phyloP scores from a whole-genome alignment of 805 yeast species.

The Ogataea populi-albae region DNA sequence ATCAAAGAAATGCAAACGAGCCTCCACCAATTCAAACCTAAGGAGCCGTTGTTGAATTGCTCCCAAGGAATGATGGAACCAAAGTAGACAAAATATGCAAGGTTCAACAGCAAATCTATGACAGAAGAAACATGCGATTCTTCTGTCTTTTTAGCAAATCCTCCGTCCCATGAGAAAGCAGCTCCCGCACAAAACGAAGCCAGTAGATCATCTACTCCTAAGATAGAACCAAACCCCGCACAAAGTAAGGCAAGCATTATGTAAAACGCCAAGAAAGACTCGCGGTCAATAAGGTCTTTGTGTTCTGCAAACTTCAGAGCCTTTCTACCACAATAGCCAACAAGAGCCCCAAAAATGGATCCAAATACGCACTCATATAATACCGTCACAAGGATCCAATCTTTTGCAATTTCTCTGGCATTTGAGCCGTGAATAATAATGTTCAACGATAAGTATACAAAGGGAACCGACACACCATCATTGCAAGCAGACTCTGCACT shows the following conservation, averaged over 20 bases:
- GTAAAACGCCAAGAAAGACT: constrained; percentile 55
- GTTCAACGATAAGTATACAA: constrained; percentile 57
- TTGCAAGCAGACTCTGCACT: constrained; percentile 75
- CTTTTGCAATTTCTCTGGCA: constrained; percentile 50
- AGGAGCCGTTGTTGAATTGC: constrained; percentile 43
- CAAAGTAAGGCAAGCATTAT: constrained; percentile 53
- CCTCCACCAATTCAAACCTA: constrained; percentile 54
- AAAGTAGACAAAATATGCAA: constrained; percentile 65
- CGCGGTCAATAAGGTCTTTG: constrained; percentile 55
- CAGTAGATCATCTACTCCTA: constrained; percentile 69
- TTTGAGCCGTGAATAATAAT: constrained; percentile 50
- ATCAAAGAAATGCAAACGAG: constrained; percentile 50
- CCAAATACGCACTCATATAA: constrained; percentile 64
- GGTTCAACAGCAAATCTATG: constrained; percentile 60
- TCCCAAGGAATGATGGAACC: constrained; percentile 74
- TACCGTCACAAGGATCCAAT: constrained; percentile 61
- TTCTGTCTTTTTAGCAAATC: constrained; percentile 55
- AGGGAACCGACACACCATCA: constrained; percentile 73
- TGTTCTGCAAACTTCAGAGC: constrained; percentile 53
- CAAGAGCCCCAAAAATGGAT: constrained; percentile 45
- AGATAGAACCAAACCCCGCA: constrained; percentile 59
- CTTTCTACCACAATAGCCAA: constrained; percentile 52
- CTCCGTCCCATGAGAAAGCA: constrained; percentile 73
- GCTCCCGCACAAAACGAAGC: constrained; percentile 75
- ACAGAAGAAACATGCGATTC: constrained; percentile 64